A percentile compares a stretch with the other conserved stretches of the same genome.
phyloP scores from a whole-genome alignment of 805 yeast genomes.

The Hanseniaspora nectarophila region DNA sequence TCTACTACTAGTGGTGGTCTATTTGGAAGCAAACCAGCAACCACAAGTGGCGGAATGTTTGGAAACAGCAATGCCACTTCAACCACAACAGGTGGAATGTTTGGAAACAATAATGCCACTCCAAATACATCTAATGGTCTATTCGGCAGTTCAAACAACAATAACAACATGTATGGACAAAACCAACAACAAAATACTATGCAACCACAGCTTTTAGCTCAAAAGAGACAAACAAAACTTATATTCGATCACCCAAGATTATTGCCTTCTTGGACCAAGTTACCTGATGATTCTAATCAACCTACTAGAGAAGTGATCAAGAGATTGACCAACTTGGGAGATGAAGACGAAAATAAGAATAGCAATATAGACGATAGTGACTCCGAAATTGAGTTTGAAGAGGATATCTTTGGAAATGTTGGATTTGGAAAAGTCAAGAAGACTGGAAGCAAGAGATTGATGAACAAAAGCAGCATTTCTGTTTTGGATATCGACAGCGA shows the following conservation, averaged over 20 bases:
- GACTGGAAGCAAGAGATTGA: conserved; percentile 6
- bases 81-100: conserved; percentile 20
- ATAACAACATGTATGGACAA: conserved; percentile 15
- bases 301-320: conserved; percentile 9
- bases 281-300: conserved; percentile 3
- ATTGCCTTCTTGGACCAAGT: conserved; percentile 12
- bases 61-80: not conserved
- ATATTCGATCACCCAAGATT: conserved; percentile 9
- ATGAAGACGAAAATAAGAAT: not conserved
- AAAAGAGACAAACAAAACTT: conserved; percentile 4
- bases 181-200: not conserved
- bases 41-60: not conserved
- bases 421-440: conserved; percentile 12
- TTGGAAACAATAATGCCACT: conserved; percentile 20
- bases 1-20: not conserved
- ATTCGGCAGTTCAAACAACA: conserved; percentile 16
- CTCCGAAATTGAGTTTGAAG: conserved; percentile 13
- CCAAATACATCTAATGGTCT: not conserved
- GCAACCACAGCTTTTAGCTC: conserved; percentile 1
- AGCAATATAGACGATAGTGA: conserved; percentile 1
- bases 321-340: conserved; percentile 8
- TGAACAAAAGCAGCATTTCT: conserved; percentile 5
- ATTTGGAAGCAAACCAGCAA: not conserved
- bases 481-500: not conserved
- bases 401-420: conserved; percentile 13